Conservation (phyloP, 169 alveolate species). For the Babesia bigemina region DNA sequence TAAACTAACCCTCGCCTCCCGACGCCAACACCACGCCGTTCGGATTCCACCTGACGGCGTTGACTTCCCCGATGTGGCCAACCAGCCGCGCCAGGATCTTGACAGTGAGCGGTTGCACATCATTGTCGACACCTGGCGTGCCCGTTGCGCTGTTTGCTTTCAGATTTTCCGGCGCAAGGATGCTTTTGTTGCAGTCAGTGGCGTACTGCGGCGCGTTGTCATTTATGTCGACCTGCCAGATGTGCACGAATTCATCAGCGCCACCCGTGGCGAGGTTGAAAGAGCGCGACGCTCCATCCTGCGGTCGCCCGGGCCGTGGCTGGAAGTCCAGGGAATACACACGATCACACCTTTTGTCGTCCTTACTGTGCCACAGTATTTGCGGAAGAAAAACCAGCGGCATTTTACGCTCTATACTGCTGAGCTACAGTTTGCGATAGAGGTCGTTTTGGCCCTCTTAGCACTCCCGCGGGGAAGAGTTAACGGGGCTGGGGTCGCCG, state of each 20-base stretch:
- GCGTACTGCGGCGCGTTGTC: constrained; percentile 79
- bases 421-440: neutral
- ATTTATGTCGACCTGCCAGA: constrained; percentile 82
- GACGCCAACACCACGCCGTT: constrained; percentile 84
- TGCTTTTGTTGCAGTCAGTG: constrained; percentile 60
- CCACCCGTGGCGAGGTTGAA: constrained; percentile 87
- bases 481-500: constrained; percentile 23
- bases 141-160: neutral
- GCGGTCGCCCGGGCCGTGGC: constrained; percentile 65
- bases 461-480: neutral
- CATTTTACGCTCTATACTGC: constrained; percentile 45
- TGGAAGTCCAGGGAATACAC: constrained; percentile 88
- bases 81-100: constrained; percentile 74
- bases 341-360: constrained; percentile 87
- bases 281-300: neutral
- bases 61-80: constrained; percentile 89
- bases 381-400: constrained; percentile 87
- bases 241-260: constrained; percentile 89
- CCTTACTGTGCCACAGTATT: constrained; percentile 89
- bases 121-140: neutral
- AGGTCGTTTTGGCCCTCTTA: neutral
- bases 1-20: constrained; percentile 86
- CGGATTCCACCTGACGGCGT: constrained; percentile 85
- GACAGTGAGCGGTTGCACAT: constrained; percentile 57
- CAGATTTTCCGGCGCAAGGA: constrained; percentile 34